Base-by-base conservation (phyloP, 345 rosid species). In the Syzygium grande region DNA sequence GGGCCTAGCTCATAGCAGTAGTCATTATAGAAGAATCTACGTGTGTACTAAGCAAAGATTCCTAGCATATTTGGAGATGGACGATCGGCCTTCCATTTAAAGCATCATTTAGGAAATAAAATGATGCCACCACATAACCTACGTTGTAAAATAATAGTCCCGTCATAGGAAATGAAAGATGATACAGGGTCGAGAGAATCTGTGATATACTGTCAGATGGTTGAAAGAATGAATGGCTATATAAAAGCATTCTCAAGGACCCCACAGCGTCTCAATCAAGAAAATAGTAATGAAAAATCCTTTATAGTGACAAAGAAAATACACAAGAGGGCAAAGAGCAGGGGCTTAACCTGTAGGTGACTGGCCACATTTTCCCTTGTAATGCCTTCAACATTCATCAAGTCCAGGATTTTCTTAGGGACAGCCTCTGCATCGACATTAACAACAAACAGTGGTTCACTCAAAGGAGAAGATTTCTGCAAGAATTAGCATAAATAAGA, bases 281-380 rank as follows among this genome's bases (percentile, higher is more conserved):
- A 73, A 43, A 73, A 38, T n/a, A 61, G 73, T n/a, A 34, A 61
- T 61, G 15, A 13, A n/a, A 61, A 61, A 27, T 58, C 14, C 2
- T 38, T 38, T 4, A 19, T 73, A 4, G 46, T 5, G 27, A 73
- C 83, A 73, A 38, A 38, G 83, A 34, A 73, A 73, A 73, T 73
- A 11, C 49, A 73, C 9, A 83, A 56, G 68, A 54, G 49, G 84
- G 89, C 30, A 43, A 73, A 49, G 77, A 34, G 27, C 78, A 58
- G 79, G 61, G 63, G 53, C 49, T 79, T 46, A 89, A 90, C 99
- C 99, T 97, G 99, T 88, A 97, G 96, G 90, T 97, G 99, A 92
- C 99, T 97, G 68, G 98, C 99, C 51, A 97, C 98, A 86, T 97
- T 96, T 90, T 97, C 99, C 90, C 99, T 94, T 61, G 98, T 95